These are phyloP conservation scores for Beauveria sp. DNA, from an alignment of 2,329 filamentous ascomycete species.

Conservation along the genomic window DNA sequence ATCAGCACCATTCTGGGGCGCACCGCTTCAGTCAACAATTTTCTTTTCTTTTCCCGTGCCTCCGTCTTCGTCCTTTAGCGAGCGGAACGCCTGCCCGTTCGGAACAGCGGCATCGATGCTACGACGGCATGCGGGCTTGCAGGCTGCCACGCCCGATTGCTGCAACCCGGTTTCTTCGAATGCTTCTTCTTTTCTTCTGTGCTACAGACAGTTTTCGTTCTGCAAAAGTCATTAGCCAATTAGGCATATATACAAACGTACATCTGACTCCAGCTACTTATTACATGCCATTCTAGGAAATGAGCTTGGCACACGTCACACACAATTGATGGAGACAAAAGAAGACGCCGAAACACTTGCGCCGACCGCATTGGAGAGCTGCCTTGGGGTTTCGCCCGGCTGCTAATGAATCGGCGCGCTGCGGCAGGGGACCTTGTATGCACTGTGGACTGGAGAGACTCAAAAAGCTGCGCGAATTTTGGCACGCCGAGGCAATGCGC, in stretches of 20 bases:
- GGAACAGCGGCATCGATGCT: constrained; percentile 8
- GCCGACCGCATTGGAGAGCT: neutral
- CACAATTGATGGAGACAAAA: neutral
- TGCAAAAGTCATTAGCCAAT: neutral
- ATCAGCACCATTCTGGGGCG: neutral
- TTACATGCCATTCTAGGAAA: neutral
- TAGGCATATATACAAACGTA: neutral
- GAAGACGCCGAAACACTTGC: neutral
- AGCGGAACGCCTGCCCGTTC: neutral
- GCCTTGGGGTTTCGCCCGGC: neutral
- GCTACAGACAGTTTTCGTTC: neutral
- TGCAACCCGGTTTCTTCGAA: neutral
- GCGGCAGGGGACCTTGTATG: neutral
- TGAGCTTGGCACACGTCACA: neutral
- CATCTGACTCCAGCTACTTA: too few relatives aligned
- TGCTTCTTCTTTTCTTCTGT: neutral
- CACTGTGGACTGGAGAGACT: neutral
- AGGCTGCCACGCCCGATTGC: neutral
- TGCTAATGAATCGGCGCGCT: neutral
- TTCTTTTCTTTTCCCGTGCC: too few relatives aligned
- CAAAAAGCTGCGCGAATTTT: constrained; percentile 1
- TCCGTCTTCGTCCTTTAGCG: too few relatives aligned
- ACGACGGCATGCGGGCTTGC: neutral
- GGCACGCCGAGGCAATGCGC: neutral
- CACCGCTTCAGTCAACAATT: neutral